Conservation (phyloP, 129 eudicot species). For the Ambrosia trifida region DNA sequence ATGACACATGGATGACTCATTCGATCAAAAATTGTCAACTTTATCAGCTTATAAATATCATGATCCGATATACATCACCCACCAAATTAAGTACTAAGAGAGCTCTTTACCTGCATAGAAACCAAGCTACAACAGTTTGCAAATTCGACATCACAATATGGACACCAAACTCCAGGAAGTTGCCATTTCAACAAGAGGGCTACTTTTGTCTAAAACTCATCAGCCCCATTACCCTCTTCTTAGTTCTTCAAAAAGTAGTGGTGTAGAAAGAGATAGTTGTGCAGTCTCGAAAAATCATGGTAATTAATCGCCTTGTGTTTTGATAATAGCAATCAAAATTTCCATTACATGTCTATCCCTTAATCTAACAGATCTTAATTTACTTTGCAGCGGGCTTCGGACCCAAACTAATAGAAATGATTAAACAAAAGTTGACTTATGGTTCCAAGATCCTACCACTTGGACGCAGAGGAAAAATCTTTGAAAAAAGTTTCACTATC, state of each 20-base stretch:
- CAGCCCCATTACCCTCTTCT: conserved; percentile 14
- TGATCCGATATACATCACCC: not conserved
- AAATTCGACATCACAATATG: conserved; percentile 14
- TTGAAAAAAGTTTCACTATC: conserved; percentile 27
- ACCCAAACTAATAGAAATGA: conserved; percentile 34
- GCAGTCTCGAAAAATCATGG: conserved; percentile 18
- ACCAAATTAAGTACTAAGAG: not conserved
- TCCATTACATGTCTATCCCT: conserved; percentile 7
- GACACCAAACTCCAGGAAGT: conserved; percentile 15
- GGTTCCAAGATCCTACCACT: conserved; percentile 38
- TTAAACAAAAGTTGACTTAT: conserved; percentile 38
- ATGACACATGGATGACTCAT: conserved; percentile 35
- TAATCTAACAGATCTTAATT: not conserved
- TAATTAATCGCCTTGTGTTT: not conserved
- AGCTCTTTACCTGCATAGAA: not conserved
- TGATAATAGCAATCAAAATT: not conserved
- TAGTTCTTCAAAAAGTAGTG: conserved; percentile 11
- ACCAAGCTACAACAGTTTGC: not conserved
- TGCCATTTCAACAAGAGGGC: conserved; percentile 23
- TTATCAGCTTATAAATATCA: conserved; percentile 30
- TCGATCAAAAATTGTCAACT: conserved; percentile 22
- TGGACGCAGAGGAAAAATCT: conserved; percentile 25
- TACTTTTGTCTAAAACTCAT: conserved; percentile 26
- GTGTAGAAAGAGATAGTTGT: conserved; percentile 14
- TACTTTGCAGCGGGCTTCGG: conserved; percentile 16